Evolutionary conservation across 1,139 yeast species (phyloP).

Genomic region (Blastobotrys persicus): DNA sequence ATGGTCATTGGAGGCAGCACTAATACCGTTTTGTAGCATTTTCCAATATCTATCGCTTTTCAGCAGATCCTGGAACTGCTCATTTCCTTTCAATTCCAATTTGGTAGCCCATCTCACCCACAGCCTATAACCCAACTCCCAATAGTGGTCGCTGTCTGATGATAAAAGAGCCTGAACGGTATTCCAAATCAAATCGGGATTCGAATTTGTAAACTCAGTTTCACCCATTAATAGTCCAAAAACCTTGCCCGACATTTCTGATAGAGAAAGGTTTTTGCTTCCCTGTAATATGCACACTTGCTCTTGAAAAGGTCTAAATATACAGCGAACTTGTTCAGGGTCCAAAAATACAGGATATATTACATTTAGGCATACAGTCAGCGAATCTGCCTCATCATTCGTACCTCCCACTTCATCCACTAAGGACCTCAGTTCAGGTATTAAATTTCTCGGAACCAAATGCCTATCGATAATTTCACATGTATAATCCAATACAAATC

Average conservation of each 20-base stretch:
- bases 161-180: constrained; percentile 9
- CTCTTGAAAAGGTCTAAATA: constrained; percentile 5
- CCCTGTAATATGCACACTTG: constrained; percentile 14
- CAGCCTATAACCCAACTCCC: constrained; percentile 24
- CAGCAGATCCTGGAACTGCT: constrained; percentile 40
- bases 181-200: constrained; percentile 11
- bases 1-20: constrained; percentile 60
- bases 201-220: constrained; percentile 1
- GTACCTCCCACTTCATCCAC: not conserved
- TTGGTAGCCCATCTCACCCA: constrained; percentile 31
- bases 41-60: constrained; percentile 54
- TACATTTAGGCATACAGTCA: not conserved
- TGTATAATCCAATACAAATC: constrained; percentile 2
- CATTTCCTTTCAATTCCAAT: constrained; percentile 25
- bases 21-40: constrained; percentile 55
- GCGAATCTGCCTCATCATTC: not conserved
- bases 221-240: constrained; percentile 9
- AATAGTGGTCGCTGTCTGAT: constrained; percentile 9
- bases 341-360: constrained; percentile 1
- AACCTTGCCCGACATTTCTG: constrained; percentile 7
- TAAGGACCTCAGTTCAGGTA: not conserved
- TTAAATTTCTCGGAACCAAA: not conserved
- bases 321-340: not conserved
- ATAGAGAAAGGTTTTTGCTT: constrained; percentile 9
- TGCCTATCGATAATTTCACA: not conserved